These are phyloP conservation scores for Calonectria hawksworthii DNA, from an alignment of 2,329 filamentous ascomycete genomes.

Conservation along the genomic window DNA sequence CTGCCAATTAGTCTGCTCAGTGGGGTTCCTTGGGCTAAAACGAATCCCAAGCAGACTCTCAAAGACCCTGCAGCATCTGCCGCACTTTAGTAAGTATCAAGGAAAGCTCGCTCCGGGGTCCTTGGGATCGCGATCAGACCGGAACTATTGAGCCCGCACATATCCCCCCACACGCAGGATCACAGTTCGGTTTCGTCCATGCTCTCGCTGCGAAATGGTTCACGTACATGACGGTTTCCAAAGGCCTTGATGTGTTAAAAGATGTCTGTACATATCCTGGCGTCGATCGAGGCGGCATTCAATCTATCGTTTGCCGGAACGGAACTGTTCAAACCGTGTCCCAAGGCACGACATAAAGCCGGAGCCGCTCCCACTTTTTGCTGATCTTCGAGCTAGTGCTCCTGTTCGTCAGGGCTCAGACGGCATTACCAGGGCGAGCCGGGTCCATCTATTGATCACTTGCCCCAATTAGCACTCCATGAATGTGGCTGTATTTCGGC, in stretches of 20 bases:
- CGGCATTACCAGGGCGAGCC: neutral
- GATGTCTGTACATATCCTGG: neutral
- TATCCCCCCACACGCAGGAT: neutral
- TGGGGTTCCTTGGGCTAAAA: neutral
- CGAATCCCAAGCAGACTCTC: neutral
- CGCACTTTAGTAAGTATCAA: neutral
- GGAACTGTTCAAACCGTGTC: neutral
- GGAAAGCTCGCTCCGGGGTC: neutral
- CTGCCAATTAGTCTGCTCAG: neutral
- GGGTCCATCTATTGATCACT: neutral
- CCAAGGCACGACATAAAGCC: neutral
- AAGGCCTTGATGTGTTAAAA: neutral
- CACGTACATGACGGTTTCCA: neutral
- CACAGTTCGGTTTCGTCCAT: neutral
- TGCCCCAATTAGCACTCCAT: neutral
- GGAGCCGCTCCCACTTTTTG: neutral
- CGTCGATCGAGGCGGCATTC: neutral
- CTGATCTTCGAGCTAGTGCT: neutral
- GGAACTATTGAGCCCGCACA: neutral
- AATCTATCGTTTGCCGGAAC: neutral
- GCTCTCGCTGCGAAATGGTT: neutral
- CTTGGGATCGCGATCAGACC: neutral
- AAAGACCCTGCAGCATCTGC: neutral
- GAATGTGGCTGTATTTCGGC: conserved; percentile 12
- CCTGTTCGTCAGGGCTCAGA: neutral